These are phyloP conservation scores for Aspergillus fumigatus DNA, from an alignment of 2,329 filamentous ascomycete species.

Conservation along the genomic window DNA sequence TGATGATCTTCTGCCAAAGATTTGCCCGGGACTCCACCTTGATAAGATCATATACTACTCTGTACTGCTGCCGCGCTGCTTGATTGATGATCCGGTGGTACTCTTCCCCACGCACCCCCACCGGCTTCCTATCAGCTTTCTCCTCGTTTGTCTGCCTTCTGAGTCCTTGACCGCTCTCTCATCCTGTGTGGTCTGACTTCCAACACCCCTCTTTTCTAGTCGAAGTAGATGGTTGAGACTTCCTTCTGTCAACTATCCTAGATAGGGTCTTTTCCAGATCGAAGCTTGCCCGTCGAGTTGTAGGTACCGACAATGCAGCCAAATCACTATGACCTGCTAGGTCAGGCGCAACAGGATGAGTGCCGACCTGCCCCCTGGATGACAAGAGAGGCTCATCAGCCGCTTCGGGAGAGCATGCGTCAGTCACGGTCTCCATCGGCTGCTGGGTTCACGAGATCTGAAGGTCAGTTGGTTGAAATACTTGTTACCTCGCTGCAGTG, in stretches of 20 bases:
- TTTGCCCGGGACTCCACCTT: not conserved
- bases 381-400: conserved; percentile 31
- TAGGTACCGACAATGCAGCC: conserved; percentile 32
- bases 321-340: conserved; percentile 35
- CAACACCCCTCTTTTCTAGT: not conserved
- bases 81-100: not conserved
- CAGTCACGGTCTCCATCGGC: conserved; percentile 33
- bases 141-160: not conserved
- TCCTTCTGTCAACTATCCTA: not conserved
- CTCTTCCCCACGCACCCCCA: not conserved
- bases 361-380: conserved; percentile 27
- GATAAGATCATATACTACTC: not conserved
- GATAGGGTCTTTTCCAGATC: not conserved
- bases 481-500: conserved; percentile 8
- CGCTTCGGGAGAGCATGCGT: conserved; percentile 26
- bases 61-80: not conserved
- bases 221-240: not conserved
- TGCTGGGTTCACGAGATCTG: conserved; percentile 37
- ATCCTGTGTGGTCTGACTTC: not conserved
- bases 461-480: conserved; percentile 33
- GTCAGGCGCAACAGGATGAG: conserved; percentile 30
- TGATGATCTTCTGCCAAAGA: not conserved
- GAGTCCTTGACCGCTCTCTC: not conserved
- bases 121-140: not conserved
- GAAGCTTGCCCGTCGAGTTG: not conserved